Base-by-base conservation (phyloP, 345 rosid genomes). In the Euphorbia lathyris region DNA sequence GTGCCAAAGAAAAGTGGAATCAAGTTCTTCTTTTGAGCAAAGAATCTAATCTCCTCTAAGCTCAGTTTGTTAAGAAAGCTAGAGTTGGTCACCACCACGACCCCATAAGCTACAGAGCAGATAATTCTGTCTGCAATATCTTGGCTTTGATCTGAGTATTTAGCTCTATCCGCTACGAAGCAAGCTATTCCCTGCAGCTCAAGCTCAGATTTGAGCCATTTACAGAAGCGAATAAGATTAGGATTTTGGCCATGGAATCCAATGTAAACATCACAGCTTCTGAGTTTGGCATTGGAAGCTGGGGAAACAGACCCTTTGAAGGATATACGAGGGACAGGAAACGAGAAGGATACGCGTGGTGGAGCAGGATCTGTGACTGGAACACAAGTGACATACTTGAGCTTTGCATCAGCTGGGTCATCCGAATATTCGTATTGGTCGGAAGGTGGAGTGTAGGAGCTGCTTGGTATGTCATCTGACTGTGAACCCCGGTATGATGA, bases 171-270 rank as follows among this genome's bases (percentile, higher is more conserved):
- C 7, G 94, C 96, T 19, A 91, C 88, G 58, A 93, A 93, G 65
- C 97, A 91, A 61, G 94, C 98, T 63, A 93, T 91, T 3, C 98
- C 97, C 79, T 91, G 94, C 71, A 91, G 85, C 85, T 93, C 96
- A 51, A 89, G 91, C 82, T 93, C 97, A 20, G 97, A 93, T 79
- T 91, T 93, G 29, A 93, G 78, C 98, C 98, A 93, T 82, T 91
- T 91, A 71, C 91, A 89, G 77, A 93, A 91, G 56, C 94, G 86
- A 45, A 83, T 71, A 79, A 93, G 75, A 82, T 86, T 91, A 38
- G 96, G 92, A 80, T 88, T 84, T 65, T 89, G 92, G 47, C 96
- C 97, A 56, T 93, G 92, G 77, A 85, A 89, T 68, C 97, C 96
- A 14, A 93, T 84, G 76, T 80, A 93, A 71, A 89, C 95, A 72